A percentile compares a stretch with the other conserved stretches of the same genome.
Conservation (phyloP, 441 rosid genomes). For the Monsonia emarginata region DNA sequence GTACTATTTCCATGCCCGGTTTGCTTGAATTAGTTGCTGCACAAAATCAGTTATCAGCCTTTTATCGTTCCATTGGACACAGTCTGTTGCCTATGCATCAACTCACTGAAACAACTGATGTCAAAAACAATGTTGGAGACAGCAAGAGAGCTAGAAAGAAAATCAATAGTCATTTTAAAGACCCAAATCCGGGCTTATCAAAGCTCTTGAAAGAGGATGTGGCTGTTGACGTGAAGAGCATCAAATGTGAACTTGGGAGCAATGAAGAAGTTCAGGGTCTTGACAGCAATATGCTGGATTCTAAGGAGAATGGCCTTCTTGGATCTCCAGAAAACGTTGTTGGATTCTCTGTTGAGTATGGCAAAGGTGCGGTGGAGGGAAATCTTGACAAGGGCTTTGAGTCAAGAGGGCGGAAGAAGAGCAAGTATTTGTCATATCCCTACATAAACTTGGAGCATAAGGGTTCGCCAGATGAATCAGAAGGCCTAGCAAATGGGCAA, state of each 20-base stretch:
- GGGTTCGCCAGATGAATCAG: constrained; percentile 20
- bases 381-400: constrained; percentile 27
- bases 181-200: constrained; percentile 7
- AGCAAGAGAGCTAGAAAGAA: constrained; percentile 7
- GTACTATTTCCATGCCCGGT: constrained; percentile 25
- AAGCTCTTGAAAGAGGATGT: constrained; percentile 8
- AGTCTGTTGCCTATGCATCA: constrained; percentile 36
- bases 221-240: constrained; percentile 4
- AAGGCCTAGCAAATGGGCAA: constrained; percentile 11
- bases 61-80: constrained; percentile 46
- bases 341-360: constrained; percentile 15
- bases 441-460: constrained; percentile 38
- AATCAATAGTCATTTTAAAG: not conserved
- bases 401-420: constrained; percentile 52
- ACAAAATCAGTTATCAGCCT: constrained; percentile 43
- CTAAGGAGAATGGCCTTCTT: constrained; percentile 7
- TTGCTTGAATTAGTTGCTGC: constrained; percentile 40
- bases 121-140: constrained; percentile 21
- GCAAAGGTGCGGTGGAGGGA: constrained; percentile 7
- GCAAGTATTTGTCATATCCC: constrained; percentile 62
- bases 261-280: constrained; percentile 21
- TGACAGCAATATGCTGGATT: constrained; percentile 10
- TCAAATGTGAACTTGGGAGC: constrained; percentile 7
- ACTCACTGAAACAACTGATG: constrained; percentile 27
- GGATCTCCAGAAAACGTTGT: constrained; percentile 14